Conservation (phyloP, 306 rosid genomes). For the Castanea sativa region DNA sequence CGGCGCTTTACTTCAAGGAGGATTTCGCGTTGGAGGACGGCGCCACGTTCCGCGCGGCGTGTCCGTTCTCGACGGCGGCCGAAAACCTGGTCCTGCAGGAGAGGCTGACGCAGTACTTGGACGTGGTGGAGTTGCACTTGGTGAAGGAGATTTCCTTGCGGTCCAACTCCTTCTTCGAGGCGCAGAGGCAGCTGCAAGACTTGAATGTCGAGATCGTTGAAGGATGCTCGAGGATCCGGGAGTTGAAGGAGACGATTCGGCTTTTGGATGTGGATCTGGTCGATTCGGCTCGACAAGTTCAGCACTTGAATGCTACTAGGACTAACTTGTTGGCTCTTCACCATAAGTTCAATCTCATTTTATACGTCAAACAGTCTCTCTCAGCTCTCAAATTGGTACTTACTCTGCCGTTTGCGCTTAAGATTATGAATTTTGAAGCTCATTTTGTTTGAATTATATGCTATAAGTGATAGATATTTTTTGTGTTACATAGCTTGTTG, state of each 20-base stretch:
- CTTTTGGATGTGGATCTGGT: constrained; percentile 89
- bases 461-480: constrained; percentile 37
- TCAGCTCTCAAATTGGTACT: constrained; percentile 91
- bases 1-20: constrained; percentile 85
- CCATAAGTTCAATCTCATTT: constrained; percentile 82
- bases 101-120: constrained; percentile 91
- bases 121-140: constrained; percentile 89
- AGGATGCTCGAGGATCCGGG: constrained; percentile 71
- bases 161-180: constrained; percentile 97
- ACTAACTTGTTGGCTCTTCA: constrained; percentile 73
- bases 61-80: constrained; percentile 67
- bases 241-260: constrained; percentile 77
- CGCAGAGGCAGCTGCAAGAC: constrained; percentile 92
- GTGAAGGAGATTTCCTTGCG: constrained; percentile 97
- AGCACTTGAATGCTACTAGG: constrained; percentile 69
- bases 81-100: constrained; percentile 80
- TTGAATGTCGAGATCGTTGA: constrained; percentile 78
- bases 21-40: constrained; percentile 95
- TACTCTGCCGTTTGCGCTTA: not conserved
- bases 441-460: not conserved
- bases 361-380: constrained; percentile 91
- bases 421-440: not conserved
- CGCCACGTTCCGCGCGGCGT: constrained; percentile 82
- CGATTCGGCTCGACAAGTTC: constrained; percentile 82
- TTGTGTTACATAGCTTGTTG: constrained; percentile 92